Percentiles rank a stretch among this genome's conserved stretches.
phyloP scores from a whole-genome alignment of 371 early-diverging fungal species.

The Circinella umbellata region DNA sequence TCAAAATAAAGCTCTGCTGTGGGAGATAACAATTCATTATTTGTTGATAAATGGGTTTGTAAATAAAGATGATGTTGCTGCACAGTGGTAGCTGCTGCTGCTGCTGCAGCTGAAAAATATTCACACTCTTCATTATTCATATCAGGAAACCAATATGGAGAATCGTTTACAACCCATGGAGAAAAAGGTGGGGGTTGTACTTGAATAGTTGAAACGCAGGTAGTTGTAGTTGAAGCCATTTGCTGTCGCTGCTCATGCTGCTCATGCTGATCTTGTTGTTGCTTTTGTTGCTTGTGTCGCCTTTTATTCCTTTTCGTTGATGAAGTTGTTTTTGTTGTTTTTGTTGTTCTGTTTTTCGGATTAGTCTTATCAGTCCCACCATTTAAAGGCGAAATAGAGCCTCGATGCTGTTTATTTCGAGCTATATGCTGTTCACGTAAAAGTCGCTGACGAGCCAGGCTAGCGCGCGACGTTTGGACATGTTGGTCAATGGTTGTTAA shows the following conservation, averaged over 20 bases:
- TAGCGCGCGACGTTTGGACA: constrained; percentile 44
- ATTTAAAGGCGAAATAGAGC: background rate
- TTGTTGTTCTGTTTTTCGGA: too few species aligned
- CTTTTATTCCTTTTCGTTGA: too few species aligned
- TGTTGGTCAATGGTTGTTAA: constrained; percentile 44
- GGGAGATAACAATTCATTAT: background rate
- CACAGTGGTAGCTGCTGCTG: background rate
- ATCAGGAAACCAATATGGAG: background rate
- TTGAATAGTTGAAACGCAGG: background rate
- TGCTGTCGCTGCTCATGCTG: constrained; percentile 3
- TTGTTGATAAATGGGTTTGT: background rate
- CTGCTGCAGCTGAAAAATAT: background rate
- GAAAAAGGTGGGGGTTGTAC: background rate
- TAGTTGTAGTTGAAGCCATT: too few species aligned
- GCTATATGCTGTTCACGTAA: constrained; percentile 41
- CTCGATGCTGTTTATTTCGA: constrained; percentile 27
- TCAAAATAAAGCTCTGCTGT: background rate
- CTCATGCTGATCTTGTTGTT: background rate
- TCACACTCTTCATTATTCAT: background rate
- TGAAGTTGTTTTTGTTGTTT: background rate
- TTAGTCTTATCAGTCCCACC: too few species aligned
- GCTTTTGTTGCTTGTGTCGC: too few species aligned
- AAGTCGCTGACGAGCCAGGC: constrained; percentile 38
- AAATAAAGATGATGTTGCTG: background rate
- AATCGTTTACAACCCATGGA: background rate